These are phyloP conservation scores for Xylaria sp. DNA, from an alignment of 2,329 filamentous ascomycete genomes.

Conservation along the genomic window DNA sequence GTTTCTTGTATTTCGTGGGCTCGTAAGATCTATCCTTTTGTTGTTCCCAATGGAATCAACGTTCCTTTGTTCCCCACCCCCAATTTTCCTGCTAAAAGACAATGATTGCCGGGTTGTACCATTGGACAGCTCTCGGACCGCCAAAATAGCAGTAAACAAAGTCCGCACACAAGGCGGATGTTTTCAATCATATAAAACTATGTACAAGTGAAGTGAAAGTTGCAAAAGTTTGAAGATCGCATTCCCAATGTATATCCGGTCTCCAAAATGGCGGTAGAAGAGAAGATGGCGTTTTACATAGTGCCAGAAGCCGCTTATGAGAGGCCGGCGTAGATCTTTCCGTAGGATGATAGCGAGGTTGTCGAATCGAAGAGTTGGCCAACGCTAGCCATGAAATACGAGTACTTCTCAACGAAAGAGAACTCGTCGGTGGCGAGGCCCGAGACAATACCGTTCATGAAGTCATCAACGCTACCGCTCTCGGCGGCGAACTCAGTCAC, in stretches of 20 bases:
- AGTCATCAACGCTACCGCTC: conserved; percentile 58
- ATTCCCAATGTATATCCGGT: conserved; percentile 27
- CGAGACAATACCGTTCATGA: conserved; percentile 62
- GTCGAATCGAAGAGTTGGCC: conserved; percentile 56
- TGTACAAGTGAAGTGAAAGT: conserved; percentile 41
- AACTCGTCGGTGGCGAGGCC: conserved; percentile 60
- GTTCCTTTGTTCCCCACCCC: conserved; percentile 3
- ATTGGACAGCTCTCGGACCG: conserved; percentile 1
- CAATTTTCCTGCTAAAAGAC: conserved; percentile 18
- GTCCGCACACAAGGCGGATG: conserved; percentile 12
- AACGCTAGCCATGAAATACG: conserved; percentile 65
- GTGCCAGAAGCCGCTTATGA: conserved; percentile 39
- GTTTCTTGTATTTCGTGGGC: conserved; percentile 31
- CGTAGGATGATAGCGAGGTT: conserved; percentile 58
- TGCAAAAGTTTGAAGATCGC: conserved; percentile 14
- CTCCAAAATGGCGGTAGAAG: conserved; percentile 37
- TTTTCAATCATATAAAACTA: conserved; percentile 36
- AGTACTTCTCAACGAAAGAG: conserved; percentile 65
- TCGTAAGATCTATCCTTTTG: conserved; percentile 39
- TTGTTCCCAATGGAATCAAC: conserved; percentile 19
- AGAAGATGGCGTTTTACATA: conserved; percentile 29
- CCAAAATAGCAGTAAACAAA: conserved; percentile 10
- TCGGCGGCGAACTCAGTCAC: conserved; percentile 72
- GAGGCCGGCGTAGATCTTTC: conserved; percentile 61
- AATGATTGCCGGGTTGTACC: conserved; percentile 24